Evolutionary conservation across 2,329 filamentous ascomycete species (phyloP).

Genomic region (Curvularia eragrostidis): DNA sequence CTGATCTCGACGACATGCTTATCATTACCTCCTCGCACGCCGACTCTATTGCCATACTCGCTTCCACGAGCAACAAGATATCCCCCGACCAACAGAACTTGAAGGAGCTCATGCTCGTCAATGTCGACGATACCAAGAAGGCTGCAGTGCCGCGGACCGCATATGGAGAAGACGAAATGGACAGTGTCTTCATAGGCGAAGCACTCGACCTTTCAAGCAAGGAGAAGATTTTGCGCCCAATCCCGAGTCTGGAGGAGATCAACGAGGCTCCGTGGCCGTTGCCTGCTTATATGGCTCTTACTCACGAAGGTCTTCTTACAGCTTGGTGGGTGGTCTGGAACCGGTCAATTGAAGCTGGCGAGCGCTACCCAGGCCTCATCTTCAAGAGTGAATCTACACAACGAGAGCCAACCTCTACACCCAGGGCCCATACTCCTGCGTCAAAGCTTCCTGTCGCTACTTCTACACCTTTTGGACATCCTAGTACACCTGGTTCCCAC

Average conservation of each 20-base stretch:
- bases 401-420: constrained; percentile 37
- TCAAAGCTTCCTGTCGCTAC: constrained; percentile 18
- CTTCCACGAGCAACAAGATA: constrained; percentile 73
- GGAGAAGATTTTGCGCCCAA: constrained; percentile 78
- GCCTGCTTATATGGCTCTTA: constrained; percentile 83
- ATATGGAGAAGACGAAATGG: constrained; percentile 55
- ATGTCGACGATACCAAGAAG: constrained; percentile 75
- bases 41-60: constrained; percentile 79
- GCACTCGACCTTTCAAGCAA: constrained; percentile 83
- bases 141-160: constrained; percentile 65
- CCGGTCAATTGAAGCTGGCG: constrained; percentile 78
- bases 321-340: constrained; percentile 94
- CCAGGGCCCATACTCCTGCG: constrained; percentile 17
- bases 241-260: constrained; percentile 77
- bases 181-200: constrained; percentile 80
- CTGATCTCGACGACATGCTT: constrained; percentile 79
- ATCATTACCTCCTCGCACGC: constrained; percentile 82
- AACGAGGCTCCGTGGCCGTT: constrained; percentile 80
- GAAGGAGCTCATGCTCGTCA: constrained; percentile 75
- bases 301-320: constrained; percentile 83
- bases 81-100: constrained; percentile 66
- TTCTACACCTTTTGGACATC: constrained; percentile 17
- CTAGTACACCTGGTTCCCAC: constrained; percentile 3
- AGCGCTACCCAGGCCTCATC: constrained; percentile 74
- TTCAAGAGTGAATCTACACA: constrained; percentile 45